These are phyloP conservation scores for Domatiomyces catenatus DNA, from an alignment of 2,329 filamentous ascomycete species.

Conservation along the genomic window DNA sequence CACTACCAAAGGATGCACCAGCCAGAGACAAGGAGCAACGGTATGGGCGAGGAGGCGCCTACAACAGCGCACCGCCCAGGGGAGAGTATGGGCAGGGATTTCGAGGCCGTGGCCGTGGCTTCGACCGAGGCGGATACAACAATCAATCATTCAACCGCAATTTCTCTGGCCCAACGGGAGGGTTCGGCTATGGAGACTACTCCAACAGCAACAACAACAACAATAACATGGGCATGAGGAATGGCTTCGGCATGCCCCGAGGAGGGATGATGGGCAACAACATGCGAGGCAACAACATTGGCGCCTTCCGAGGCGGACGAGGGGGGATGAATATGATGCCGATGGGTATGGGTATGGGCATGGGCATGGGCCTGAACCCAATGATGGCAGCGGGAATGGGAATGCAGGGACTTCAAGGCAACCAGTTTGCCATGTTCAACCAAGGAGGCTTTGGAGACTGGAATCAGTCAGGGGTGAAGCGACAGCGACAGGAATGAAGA, in stretches of 20 bases:
- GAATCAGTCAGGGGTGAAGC: conserved; percentile 70
- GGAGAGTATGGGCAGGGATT: conserved; percentile 40
- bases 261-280: conserved; percentile 39
- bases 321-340: conserved; percentile 43
- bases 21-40: conserved; percentile 50
- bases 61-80: conserved; percentile 26
- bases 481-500: conserved; percentile 53
- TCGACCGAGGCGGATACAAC: conserved; percentile 31
- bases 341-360: conserved; percentile 37
- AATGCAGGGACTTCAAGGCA: conserved; percentile 24
- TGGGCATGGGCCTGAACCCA: conserved; percentile 45
- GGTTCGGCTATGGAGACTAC: conserved; percentile 22
- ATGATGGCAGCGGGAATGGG: conserved; percentile 36
- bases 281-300: conserved; percentile 37
- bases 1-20: conserved; percentile 74
- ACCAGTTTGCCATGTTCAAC: conserved; percentile 56
- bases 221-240: conserved; percentile 37
- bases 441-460: conserved; percentile 40
- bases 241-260: conserved; percentile 35
- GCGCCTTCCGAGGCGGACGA: conserved; percentile 44
- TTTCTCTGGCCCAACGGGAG: conserved; percentile 29
- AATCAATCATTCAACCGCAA: conserved; percentile 32
- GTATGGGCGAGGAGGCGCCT: conserved; percentile 28
- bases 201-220: conserved; percentile 34
- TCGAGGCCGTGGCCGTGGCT: conserved; percentile 36